Conservation (phyloP, 345 rosid species). For the Brassica cretica region DNA sequence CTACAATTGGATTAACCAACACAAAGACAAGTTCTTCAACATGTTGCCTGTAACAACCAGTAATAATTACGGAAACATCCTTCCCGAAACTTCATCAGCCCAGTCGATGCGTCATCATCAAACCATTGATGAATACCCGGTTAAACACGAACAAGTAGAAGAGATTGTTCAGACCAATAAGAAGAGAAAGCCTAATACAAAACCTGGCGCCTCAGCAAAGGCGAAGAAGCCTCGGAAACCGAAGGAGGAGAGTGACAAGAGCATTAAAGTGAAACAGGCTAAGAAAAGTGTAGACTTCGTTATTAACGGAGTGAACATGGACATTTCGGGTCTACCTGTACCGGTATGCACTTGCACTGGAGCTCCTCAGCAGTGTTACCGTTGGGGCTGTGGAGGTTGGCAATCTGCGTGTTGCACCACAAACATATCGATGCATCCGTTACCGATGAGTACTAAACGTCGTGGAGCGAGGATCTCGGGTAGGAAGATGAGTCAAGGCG, state of each 20-base stretch:
- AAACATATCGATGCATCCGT: slow-evolving; percentile 77
- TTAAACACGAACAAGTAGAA: slow-evolving; percentile 47
- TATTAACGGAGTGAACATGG: slow-evolving; percentile 81
- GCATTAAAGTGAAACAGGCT: slow-evolving; percentile 50
- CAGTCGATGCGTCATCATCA: slow-evolving; percentile 61
- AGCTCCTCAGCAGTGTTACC: slow-evolving; percentile 80
- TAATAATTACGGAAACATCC: slow-evolving; percentile 46
- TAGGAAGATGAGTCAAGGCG: slow-evolving; percentile 96
- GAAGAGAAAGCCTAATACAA: slow-evolving; percentile 66
- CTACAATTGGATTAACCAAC: slow-evolving; percentile 73
- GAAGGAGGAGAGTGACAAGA: slow-evolving; percentile 40
- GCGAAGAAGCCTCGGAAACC: slow-evolving; percentile 75
- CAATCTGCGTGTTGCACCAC: slow-evolving; percentile 97
- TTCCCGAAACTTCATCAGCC: slow-evolving; percentile 60
- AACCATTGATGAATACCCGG: slow-evolving; percentile 46
- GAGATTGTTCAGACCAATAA: slow-evolving; percentile 57
- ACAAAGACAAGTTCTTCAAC: slow-evolving; percentile 68
- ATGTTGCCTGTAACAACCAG: slow-evolving; percentile 51
- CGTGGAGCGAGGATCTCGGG: slow-evolving; percentile 94
- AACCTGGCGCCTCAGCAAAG: slow-evolving; percentile 54
- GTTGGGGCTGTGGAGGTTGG: slow-evolving; percentile 99
- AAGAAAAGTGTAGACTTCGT: slow-evolving; percentile 79
- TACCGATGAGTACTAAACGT: slow-evolving; percentile 89
- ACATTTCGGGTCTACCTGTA: slow-evolving; percentile 74
- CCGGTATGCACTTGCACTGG: slow-evolving; percentile 95